Percentiles rank a stretch among this genome's conserved stretches.
Conservation (phyloP, 1,139 yeast species). For the Keqinozyma sinolaborantium region DNA sequence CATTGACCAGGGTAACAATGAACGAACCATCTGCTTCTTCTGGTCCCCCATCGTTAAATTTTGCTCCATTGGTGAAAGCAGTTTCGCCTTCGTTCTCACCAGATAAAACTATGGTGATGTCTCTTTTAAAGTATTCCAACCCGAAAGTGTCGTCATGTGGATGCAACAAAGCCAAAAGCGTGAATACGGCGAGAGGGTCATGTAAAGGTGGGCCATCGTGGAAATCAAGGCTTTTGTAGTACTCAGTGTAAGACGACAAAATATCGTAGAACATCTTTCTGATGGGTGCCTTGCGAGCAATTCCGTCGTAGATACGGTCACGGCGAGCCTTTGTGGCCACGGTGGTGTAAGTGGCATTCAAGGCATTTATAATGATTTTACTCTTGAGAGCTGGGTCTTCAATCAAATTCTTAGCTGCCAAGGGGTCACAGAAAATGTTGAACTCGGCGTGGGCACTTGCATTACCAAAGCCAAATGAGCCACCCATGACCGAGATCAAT, state of each 20-base stretch:
- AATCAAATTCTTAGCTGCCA: conserved; percentile 62
- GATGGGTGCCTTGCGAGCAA: conserved; percentile 4
- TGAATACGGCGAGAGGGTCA: conserved; percentile 73
- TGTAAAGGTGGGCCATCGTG: conserved; percentile 73
- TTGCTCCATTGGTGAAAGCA: conserved; percentile 22
- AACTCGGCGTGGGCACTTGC: conserved; percentile 66
- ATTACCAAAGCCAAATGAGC: conserved; percentile 51
- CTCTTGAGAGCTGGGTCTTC: conserved; percentile 39
- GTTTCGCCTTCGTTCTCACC: conserved; percentile 36
- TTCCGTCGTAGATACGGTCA: conserved; percentile 18
- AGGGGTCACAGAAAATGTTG: conserved; percentile 73
- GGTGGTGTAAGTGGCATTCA: conserved; percentile 71
- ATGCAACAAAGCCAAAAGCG: conserved; percentile 45
- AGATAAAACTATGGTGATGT: conserved; percentile 19
- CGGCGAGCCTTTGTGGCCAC: conserved; percentile 51
- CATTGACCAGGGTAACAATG: conserved; percentile 44
- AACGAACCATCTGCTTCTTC: conserved; percentile 37
- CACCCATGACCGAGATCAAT: conserved; percentile 72
- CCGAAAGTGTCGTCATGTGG: conserved; percentile 22
- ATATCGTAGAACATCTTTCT: background rate
- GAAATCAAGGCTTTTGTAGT: conserved; percentile 3
- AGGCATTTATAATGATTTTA: conserved; percentile 57
- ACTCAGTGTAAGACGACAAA: background rate
- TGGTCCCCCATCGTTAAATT: conserved; percentile 18
- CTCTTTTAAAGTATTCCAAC: conserved; percentile 21